phyloP scores from a whole-genome alignment of 2,329 filamentous ascomycete genomes.

The Aureobasidium leucospermi region DNA sequence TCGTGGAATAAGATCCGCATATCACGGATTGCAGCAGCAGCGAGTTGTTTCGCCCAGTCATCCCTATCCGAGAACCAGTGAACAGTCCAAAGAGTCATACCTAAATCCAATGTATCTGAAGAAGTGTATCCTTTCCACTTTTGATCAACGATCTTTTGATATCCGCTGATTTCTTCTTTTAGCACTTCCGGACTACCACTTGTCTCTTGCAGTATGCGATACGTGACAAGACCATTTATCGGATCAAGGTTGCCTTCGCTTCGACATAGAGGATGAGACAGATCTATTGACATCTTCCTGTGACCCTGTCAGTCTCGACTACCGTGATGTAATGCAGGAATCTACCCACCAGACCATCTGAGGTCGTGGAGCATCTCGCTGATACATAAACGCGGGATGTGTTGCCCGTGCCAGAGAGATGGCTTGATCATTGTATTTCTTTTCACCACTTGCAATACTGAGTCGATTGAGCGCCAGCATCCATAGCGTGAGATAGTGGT shows the following conservation, averaged over 20 bases:
- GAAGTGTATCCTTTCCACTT: slow-evolving; percentile 40
- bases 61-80: slow-evolving; percentile 44
- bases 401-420: slow-evolving; percentile 46
- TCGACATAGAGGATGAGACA: slow-evolving; percentile 40
- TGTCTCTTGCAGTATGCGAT: slow-evolving; percentile 38
- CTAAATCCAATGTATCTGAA: slow-evolving; percentile 48
- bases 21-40: slow-evolving; percentile 14
- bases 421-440: slow-evolving; percentile 44
- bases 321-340: neutral
- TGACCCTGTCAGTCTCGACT: neutral
- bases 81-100: slow-evolving; percentile 52
- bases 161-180: slow-evolving; percentile 46
- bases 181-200: slow-evolving; percentile 30
- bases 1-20: slow-evolving; percentile 14
- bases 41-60: slow-evolving; percentile 37
- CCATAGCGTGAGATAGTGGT: slow-evolving; percentile 56
- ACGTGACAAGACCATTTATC: slow-evolving; percentile 47
- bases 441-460: slow-evolving; percentile 40
- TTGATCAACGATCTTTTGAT: slow-evolving; percentile 40
- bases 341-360: slow-evolving; percentile 42
- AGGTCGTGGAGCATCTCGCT: slow-evolving; percentile 27
- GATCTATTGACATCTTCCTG: slow-evolving; percentile 44
- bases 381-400: slow-evolving; percentile 45
- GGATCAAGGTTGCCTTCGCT: slow-evolving; percentile 52
- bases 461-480: slow-evolving; percentile 55